Percentiles rank a stretch among this genome's conserved stretches.
These are phyloP conservation scores for Phaeosphaeria sp. DNA, from an alignment of 2,329 filamentous ascomycete genomes.

Conservation along the genomic window DNA sequence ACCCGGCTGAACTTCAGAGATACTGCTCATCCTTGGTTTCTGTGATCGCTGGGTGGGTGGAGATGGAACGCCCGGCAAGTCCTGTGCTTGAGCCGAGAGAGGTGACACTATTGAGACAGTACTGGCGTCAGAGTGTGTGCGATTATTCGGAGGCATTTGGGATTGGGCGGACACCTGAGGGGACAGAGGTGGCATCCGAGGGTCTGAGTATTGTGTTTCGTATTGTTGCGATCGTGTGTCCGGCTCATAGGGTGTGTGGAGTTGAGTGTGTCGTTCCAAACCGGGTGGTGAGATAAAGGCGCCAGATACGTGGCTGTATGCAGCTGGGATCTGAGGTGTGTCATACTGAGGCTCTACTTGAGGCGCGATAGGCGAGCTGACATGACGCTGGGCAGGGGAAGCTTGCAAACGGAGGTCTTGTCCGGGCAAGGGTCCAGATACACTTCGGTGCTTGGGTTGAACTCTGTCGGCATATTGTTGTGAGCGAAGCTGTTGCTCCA, in stretches of 20 bases:
- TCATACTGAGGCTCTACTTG: constrained; percentile 42
- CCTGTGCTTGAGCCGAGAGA: constrained; percentile 30
- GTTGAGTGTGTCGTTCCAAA: constrained; percentile 18
- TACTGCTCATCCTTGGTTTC: constrained; percentile 45
- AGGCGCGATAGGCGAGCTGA: constrained; percentile 14
- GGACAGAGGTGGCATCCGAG: constrained; percentile 38
- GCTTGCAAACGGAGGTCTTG: constrained; percentile 15
- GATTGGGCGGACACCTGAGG: constrained; percentile 43
- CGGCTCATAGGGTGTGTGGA: constrained; percentile 14
- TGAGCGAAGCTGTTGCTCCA: constrained; percentile 10
- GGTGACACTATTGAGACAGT: constrained; percentile 40
- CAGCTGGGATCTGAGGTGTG: constrained; percentile 44
- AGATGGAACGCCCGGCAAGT: constrained; percentile 15
- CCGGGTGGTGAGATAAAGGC: constrained; percentile 36
- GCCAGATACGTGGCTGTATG: constrained; percentile 42
- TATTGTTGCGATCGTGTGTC: constrained; percentile 16
- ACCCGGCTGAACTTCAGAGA: constrained; percentile 35
- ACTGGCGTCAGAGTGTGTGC: constrained; percentile 37
- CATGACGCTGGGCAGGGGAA: constrained; percentile 25
- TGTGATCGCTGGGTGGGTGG: constrained; percentile 24
- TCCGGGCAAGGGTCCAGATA: constrained; percentile 25
- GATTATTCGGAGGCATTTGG: constrained; percentile 25
- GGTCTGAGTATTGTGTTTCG: constrained; percentile 33
- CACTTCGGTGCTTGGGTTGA: constrained; percentile 21
- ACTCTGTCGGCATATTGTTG: constrained; percentile 11